Base-by-base conservation (phyloP, 805 yeast genomes). In the Brettanomyces anomalus region DNA sequence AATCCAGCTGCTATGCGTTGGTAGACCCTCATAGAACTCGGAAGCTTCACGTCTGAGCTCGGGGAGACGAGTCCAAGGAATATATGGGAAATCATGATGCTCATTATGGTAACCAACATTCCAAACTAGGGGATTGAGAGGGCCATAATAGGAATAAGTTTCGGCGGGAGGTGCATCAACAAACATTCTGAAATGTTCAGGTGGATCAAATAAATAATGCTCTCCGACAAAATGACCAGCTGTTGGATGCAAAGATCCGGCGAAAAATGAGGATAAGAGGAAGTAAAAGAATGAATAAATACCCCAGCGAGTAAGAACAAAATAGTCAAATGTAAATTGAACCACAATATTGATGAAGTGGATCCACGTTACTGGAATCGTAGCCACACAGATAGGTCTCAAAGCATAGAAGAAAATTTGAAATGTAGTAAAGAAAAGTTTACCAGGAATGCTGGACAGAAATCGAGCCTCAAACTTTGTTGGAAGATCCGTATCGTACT, bases 171-270 rank as follows among this genome's bases (percentile, higher is more conserved):
- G 79, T 3, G 59, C 49, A 30, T 65, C 70, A 13, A 50, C 53
- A 39, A 49, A 54, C 24, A 51, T 46, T 16, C 46, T 44, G 40
- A 58, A 64, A 31, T 48, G 43, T 36, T 61, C 49, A 14, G 73
- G 71, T 33, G 85, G 81, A 49, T 78, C 67, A 60, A 86, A 69
- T 13, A 86, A 77, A 57, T 85, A 86, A 60, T 88, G 97, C 58
- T 88, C 97, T n/a, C 95, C 90, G 49, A 88, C 85, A 63, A 88
- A 88, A 65, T 88, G 97, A 17, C 96, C 97, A 1, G 96, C 95
- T 46, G 87, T 80, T 21, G 97, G 97, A 57, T 88, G 97, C 57
- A 85, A 68, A 0, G 95, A 85, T 2, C 97, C 97, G 0, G 96
- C 95, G 41, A 88, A 66, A 57, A 88, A 85, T 0, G 94, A 81